These are phyloP conservation scores for Pilasporangium apinafurcum DNA, from an alignment of 352 stramenopile genomes.

Conservation along the genomic window DNA sequence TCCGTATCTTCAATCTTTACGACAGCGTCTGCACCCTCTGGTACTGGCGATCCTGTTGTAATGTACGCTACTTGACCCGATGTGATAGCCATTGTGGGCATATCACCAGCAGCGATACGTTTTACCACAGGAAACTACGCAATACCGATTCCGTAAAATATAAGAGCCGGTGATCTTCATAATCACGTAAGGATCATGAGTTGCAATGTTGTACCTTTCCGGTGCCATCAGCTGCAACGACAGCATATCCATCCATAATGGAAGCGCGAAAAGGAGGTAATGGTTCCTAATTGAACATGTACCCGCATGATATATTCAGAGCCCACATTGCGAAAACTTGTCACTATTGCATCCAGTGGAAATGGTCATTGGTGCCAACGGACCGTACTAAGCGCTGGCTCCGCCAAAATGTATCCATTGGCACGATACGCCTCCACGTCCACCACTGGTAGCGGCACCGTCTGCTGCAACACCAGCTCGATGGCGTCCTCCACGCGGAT, in stretches of 20 bases:
- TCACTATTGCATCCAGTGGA: no score
- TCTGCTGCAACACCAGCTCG: slow-evolving; percentile 36
- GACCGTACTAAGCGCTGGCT: slow-evolving; percentile 39
- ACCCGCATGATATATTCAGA: neutral
- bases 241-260: slow-evolving; percentile 98
- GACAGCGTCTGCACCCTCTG: slow-evolving; percentile 87
- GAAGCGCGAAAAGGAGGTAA: slow-evolving; percentile 94
- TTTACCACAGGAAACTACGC: slow-evolving; percentile 67
- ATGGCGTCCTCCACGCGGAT: slow-evolving; percentile 50
- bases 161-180: neutral
- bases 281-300: slow-evolving; percentile 39
- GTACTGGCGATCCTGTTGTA: slow-evolving; percentile 92
- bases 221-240: slow-evolving; percentile 78
- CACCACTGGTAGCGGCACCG: slow-evolving; percentile 28
- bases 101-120: slow-evolving; percentile 62
- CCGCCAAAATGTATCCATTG: slow-evolving; percentile 44
- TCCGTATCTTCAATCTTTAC: slow-evolving; percentile 93
- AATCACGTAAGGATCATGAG: neutral
- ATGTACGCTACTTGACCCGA: slow-evolving; percentile 85
- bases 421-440: slow-evolving; percentile 26
- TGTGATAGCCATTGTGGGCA: slow-evolving; percentile 26
- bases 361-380: slow-evolving; percentile 1
- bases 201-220: slow-evolving; percentile 28
- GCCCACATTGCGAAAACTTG: no score
- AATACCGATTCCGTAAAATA: no score